Evolutionary conservation across 768 basidiomycete species (phyloP), one percentile per base, ranked within the genome.

Genomic region (Hygrocybe punicea): DNA sequence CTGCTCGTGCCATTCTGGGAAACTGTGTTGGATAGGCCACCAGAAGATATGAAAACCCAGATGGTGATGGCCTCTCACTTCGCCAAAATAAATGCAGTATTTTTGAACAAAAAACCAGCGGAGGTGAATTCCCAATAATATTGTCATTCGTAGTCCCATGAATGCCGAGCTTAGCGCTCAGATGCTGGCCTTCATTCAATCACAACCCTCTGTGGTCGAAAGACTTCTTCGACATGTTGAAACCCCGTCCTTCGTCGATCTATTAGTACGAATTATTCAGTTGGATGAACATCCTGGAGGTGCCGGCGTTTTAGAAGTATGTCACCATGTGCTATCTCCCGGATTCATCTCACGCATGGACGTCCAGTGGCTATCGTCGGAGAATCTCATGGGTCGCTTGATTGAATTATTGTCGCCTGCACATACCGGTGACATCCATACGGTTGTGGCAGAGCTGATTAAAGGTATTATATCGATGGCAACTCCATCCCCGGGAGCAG

Each of bases 381-480:
- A 95, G 75, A 80, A 83, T 58, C 82, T 98, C 39, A 91, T 98
- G 73, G 81, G 82, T 23, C 84, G 87, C 51, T 79, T 98, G 14
- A 80, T 96, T 58, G 84, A 85, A 60, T 79, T 94, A 46, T 82
- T 99, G 21, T 90, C 93, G 13, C 93, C 97, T 0, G 69, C 79
- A 9, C 77, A 91, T 58, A 80, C 84, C 19, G 76, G 84, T 35
- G 86, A 91, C 56, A 83, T 89, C 55, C 97, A 98, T 71, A 79
- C 84, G 7, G 86, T 93, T 56, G 91, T 93, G 33, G 82, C 93
- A 0, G 97, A 99, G 57, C 79, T 98, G 54, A 84, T 98, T 66
- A 96, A 96, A 69, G 88, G 88, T 50, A 93, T 98, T 60, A 94
- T 99, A 60, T 89, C 92, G 36, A 88, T 97, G 80, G 91, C 93